Percentiles rank a stretch among this genome's conserved stretches.
phyloP scores from a whole-genome alignment of 2,329 filamentous ascomycete species.

The Leptodontidium sp. region DNA sequence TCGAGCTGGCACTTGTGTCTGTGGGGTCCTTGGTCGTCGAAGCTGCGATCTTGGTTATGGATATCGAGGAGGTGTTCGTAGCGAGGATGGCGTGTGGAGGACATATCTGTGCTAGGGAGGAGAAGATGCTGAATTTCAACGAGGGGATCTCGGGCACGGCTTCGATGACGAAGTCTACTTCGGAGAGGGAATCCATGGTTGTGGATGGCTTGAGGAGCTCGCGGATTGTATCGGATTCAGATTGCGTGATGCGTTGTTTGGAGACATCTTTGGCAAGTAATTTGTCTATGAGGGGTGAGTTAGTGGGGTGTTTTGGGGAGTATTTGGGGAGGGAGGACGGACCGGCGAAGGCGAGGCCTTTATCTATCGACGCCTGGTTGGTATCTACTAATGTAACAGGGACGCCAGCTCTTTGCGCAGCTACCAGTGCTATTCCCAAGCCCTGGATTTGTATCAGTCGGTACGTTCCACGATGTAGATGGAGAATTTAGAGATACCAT shows the following conservation, averaged over 20 bases:
- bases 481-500: constrained; percentile 69
- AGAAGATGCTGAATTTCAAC: constrained; percentile 89
- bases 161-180: constrained; percentile 97
- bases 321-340: constrained; percentile 39
- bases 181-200: constrained; percentile 76
- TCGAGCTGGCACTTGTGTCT: constrained; percentile 81
- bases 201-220: constrained; percentile 75
- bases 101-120: constrained; percentile 80
- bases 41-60: constrained; percentile 94
- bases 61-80: constrained; percentile 98
- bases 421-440: constrained; percentile 93
- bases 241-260: constrained; percentile 85
- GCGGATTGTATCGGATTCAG: constrained; percentile 78
- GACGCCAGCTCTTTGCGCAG: constrained; percentile 82
- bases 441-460: constrained; percentile 64
- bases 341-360: constrained; percentile 90
- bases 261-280: constrained; percentile 91
- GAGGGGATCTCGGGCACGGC: constrained; percentile 91
- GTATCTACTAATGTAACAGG: constrained; percentile 87
- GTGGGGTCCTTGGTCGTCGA: constrained; percentile 80
- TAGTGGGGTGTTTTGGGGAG: neutral
- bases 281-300: constrained; percentile 69
- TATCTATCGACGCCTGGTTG: constrained; percentile 85
- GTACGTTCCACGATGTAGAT: constrained; percentile 5
- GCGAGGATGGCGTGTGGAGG: constrained; percentile 88